Evolutionary conservation across 352 stramenopile species (phyloP).

Genomic region (Phytophthora vignae): DNA sequence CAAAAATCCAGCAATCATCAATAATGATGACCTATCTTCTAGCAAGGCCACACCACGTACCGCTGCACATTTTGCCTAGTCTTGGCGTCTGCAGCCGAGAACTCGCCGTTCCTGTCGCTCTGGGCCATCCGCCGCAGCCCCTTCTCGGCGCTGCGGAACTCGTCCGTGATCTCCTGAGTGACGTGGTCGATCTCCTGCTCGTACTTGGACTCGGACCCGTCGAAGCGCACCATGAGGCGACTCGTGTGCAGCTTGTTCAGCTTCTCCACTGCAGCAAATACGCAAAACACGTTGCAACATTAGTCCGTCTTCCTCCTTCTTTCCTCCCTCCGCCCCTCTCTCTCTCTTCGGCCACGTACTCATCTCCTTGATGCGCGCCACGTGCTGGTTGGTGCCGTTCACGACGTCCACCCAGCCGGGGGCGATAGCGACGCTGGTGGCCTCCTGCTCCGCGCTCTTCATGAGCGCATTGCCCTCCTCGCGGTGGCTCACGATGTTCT

Average conservation of each 20-base stretch:
- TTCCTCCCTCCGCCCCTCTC: background rate
- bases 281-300: constrained; percentile 3
- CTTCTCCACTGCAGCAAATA: constrained; percentile 73
- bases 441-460: constrained; percentile 56
- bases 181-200: constrained; percentile 87
- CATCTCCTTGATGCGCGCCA: constrained; percentile 81
- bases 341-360: constrained; percentile 55
- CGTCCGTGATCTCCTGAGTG: constrained; percentile 81
- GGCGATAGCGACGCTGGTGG: constrained; percentile 47
- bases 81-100: constrained; percentile 84
- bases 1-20: constrained; percentile 4
- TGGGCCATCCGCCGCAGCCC: constrained; percentile 80
- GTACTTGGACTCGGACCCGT: constrained; percentile 86
- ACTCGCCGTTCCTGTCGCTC: constrained; percentile 57
- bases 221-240: constrained; percentile 88
- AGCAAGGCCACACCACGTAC: constrained; percentile 24
- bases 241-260: constrained; percentile 87
- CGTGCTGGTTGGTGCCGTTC: constrained; percentile 81
- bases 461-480: constrained; percentile 80
- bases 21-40: background rate
- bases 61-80: constrained; percentile 87
- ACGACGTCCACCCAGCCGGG: constrained; percentile 86
- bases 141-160: constrained; percentile 84
- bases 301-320: background rate
- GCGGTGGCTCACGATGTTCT: constrained; percentile 82